Conservation (phyloP, 192 early-diverging fungal genomes). For the Nowakowskiella sp. region DNA sequence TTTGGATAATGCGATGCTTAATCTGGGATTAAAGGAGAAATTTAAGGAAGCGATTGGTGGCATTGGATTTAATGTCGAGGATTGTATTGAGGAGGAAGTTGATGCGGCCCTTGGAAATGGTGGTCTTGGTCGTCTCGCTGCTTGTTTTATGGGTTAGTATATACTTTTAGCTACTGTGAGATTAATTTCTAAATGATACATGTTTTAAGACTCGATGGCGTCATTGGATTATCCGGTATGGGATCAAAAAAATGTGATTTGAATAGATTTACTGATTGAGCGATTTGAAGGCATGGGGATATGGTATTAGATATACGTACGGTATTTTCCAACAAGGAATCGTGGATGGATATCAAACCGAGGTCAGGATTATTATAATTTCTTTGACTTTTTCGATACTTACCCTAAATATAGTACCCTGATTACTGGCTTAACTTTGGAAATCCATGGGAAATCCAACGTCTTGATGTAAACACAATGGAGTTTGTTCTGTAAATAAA, state of each 20-base stretch:
- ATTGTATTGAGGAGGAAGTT: conserved; percentile 84
- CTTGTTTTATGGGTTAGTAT: conserved; percentile 77
- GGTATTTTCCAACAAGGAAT: conserved; percentile 99
- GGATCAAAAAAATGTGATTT: too few species aligned
- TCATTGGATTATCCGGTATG: conserved; percentile 89
- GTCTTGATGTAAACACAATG: conserved; percentile 75
- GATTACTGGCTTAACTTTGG: conserved; percentile 95
- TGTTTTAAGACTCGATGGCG: conserved; percentile 89
- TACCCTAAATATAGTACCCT: conserved; percentile 36
- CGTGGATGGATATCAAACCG: conserved; percentile 90
- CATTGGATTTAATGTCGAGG: conserved; percentile 89
- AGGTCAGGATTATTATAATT: conserved; percentile 42
- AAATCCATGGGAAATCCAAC: conserved; percentile 96
- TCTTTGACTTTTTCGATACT: neutral
- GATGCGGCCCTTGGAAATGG: conserved; percentile 98
- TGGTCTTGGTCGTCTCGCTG: conserved; percentile 92
- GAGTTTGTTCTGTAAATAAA: conserved; percentile 2
- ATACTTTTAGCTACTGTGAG: neutral
- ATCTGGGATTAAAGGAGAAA: conserved; percentile 69
- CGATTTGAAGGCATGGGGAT: conserved; percentile 36
- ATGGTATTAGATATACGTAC: conserved; percentile 95
- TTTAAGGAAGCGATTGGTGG: conserved; percentile 62
- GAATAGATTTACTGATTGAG: neutral
- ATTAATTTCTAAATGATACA: neutral
- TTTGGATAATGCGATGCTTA: conserved; percentile 94